Conservation (phyloP, 192 early-diverging fungal genomes). For the Coemansia sp. region DNA sequence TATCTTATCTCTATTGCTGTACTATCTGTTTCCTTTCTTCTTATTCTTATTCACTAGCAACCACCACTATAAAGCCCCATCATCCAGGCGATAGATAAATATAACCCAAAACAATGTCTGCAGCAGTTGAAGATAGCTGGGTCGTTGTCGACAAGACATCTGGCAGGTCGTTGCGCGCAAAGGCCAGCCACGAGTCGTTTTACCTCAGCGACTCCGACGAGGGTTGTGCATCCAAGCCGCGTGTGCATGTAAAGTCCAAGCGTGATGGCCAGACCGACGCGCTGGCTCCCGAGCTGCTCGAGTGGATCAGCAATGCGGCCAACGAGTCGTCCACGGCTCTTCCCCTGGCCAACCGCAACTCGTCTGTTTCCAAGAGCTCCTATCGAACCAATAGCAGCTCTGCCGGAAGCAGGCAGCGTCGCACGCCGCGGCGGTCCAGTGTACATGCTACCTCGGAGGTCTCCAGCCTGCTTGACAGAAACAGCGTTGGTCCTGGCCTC, state of each 20-base stretch:
- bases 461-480: slow-evolving; percentile 13
- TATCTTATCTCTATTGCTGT: not conserved
- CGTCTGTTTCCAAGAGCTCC: slow-evolving; percentile 39
- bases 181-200: slow-evolving; percentile 51
- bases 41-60: not conserved
- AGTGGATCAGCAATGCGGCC: slow-evolving; percentile 47
- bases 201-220: slow-evolving; percentile 28
- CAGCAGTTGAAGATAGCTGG: slow-evolving; percentile 49
- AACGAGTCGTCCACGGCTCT: slow-evolving; percentile 33
- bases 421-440: slow-evolving; percentile 38
- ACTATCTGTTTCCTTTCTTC: not conserved
- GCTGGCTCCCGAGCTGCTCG: slow-evolving; percentile 43
- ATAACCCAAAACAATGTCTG: slow-evolving; percentile 9
- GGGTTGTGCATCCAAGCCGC: slow-evolving; percentile 12
- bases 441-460: slow-evolving; percentile 27
- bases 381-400: slow-evolving; percentile 53
- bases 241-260: slow-evolving; percentile 37
- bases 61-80: not conserved
- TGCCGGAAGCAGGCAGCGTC: slow-evolving; percentile 34
- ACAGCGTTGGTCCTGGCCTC: not conserved
- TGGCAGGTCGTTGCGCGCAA: slow-evolving; percentile 35
- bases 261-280: not conserved
- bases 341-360: slow-evolving; percentile 29
- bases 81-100: not conserved
- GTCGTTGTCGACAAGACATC: slow-evolving; percentile 53